A percentile compares a stretch with the other conserved stretches of the same genome.
These are phyloP conservation scores for Fusarium compactum DNA, from an alignment of 2,329 filamentous ascomycete genomes.

Conservation along the genomic window DNA sequence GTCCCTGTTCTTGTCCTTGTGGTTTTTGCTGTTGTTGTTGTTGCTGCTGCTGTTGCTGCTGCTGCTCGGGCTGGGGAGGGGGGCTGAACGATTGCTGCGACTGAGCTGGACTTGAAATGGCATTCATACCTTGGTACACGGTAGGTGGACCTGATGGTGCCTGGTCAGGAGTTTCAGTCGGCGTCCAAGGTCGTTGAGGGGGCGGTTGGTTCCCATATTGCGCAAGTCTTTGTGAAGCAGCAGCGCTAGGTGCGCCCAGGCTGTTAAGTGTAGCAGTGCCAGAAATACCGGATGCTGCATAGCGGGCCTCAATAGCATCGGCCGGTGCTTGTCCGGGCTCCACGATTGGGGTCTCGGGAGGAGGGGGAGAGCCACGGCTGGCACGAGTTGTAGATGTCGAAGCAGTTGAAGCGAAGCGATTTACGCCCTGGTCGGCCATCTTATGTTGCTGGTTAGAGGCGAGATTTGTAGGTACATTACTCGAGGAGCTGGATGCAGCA, in stretches of 20 bases:
- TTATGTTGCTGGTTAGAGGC: slow-evolving; percentile 41
- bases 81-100: slow-evolving; percentile 49
- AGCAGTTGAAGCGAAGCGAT: slow-evolving; percentile 80
- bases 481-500: slow-evolving; percentile 50
- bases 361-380: slow-evolving; percentile 91
- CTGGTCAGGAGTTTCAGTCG: slow-evolving; percentile 88
- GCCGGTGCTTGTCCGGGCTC: slow-evolving; percentile 77
- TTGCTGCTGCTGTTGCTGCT: slow-evolving; percentile 16
- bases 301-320: slow-evolving; percentile 89
- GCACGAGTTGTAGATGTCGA: slow-evolving; percentile 94
- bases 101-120: slow-evolving; percentile 68
- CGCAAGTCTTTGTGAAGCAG: slow-evolving; percentile 82
- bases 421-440: slow-evolving; percentile 64
- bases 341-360: slow-evolving; percentile 89
- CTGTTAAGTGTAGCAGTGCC: slow-evolving; percentile 85
- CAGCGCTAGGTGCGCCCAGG: slow-evolving; percentile 77
- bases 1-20: slow-evolving; percentile 55
- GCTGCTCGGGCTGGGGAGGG: slow-evolving; percentile 56
- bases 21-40: slow-evolving; percentile 18
- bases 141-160: slow-evolving; percentile 91
- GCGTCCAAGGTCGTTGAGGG: slow-evolving; percentile 83
- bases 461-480: slow-evolving; percentile 47
- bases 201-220: slow-evolving; percentile 73
- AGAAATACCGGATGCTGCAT: slow-evolving; percentile 90
- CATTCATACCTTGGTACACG: slow-evolving; percentile 87